Evolutionary conservation across 495 filamentous ascomycete genomes (phyloP), one percentile per base, ranked within the genome.

Genomic region (Neurospora africana): DNA sequence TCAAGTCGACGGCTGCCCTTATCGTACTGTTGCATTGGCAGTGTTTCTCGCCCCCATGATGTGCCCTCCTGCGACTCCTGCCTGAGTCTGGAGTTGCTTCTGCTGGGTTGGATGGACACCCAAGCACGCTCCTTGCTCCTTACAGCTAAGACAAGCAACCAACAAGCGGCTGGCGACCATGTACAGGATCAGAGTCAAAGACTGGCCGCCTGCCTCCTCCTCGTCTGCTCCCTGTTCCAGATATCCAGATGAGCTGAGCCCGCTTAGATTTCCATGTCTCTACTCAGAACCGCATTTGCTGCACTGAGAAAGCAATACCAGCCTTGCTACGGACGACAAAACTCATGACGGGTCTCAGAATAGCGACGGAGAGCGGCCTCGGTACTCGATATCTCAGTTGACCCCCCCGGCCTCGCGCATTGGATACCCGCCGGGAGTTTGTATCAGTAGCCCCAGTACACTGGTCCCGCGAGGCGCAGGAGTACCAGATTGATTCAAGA

Each of bases 401-500:
- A 33, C 53, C 13, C 53, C 53, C 53, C 23, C 53, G 23, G 53
- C 23, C 27, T 30, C 23, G 53, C 53, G 53, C 53, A 33, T 23
- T 61, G 27, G 53, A 61, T 61, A 61, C 53, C 53, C 41, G 40
- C 33, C 30, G 53, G 69, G 53, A 71, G 69, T 43, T 65, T 65
- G 53, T 65, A 65, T 65, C 53, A 33, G 27, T 35, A 19, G 73
- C 68, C 61, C 75, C 73, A 72, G 75, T 70, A 74, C 75, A 76
- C 71, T 73, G 70, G 75, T 75, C 47, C 75, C 75, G 69, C 71
- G 73, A 74, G 74, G 74, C 74, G 68, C 44, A 68, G 78, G 76
- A 75, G 74, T 74, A 80, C 79, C 72, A 80, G 79, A 80, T 79
- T 76, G 76, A 75, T 73, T 75, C 73, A 71, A 78, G 78, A 79